phyloP scores from a whole-genome alignment of 257 asterid genomes.

The Penstemon eatonii region DNA sequence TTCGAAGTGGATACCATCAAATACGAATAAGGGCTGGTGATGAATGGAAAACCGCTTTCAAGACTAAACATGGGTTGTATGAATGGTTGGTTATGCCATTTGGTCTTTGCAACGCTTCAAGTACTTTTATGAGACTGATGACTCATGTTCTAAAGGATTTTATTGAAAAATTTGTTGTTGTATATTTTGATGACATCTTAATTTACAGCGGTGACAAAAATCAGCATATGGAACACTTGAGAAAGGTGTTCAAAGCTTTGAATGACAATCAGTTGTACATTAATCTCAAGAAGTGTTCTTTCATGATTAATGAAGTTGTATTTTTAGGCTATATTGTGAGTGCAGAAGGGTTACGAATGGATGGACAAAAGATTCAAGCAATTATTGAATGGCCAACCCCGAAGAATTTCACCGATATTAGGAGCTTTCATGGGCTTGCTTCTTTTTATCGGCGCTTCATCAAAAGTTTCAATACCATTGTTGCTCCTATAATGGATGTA shows the following conservation, averaged over 20 bases:
- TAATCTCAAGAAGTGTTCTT: background rate
- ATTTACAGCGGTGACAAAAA: background rate
- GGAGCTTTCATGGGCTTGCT: slow-evolving; percentile 18
- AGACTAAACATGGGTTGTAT: background rate
- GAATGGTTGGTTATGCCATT: background rate
- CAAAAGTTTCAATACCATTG: slow-evolving; percentile 8
- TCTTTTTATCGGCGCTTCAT: slow-evolving; percentile 21
- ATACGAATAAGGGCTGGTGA: background rate
- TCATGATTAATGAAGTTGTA: background rate
- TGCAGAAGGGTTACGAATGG: background rate
- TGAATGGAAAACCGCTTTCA: background rate
- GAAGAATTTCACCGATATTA: background rate
- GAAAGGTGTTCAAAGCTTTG: background rate
- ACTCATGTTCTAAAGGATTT: background rate
- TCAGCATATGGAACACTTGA: background rate
- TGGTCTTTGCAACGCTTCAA: background rate
- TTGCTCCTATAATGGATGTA: slow-evolving; percentile 2
- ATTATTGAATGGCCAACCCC: background rate
- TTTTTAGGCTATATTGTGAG: background rate
- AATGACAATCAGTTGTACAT: background rate
- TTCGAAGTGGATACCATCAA: background rate
- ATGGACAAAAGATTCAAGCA: background rate
- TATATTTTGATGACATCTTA: slow-evolving; percentile 25
- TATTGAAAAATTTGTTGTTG: slow-evolving; percentile 1
- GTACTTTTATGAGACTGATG: slow-evolving; percentile 3